These are phyloP conservation scores for Arthrinium phaeospermum DNA, from an alignment of 2,329 filamentous ascomycete genomes.

Conservation along the genomic window DNA sequence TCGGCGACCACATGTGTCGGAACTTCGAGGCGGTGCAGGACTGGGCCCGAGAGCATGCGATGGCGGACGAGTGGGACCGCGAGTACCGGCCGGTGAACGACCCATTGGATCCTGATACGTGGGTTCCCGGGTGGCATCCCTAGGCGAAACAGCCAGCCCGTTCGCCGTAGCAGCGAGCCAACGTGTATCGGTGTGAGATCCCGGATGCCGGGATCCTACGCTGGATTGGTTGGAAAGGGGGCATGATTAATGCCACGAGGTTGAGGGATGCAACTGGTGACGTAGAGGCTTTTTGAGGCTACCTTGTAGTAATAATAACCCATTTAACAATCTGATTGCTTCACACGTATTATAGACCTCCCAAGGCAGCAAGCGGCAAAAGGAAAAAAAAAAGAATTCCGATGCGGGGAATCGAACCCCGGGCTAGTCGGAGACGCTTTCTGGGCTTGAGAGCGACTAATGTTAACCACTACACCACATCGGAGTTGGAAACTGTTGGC, in stretches of 20 bases:
- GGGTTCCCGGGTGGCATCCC: background rate
- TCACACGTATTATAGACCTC: too few relatives aligned
- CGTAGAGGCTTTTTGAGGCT: too few relatives aligned
- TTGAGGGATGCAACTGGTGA: too few relatives aligned
- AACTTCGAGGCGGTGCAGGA: background rate
- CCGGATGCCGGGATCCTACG: too few relatives aligned
- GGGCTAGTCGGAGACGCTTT: conserved; percentile 30
- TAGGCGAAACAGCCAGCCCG: background rate
- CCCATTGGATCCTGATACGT: background rate
- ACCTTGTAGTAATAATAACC: too few relatives aligned
- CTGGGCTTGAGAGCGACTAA: conserved; percentile 40
- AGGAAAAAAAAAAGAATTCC: conserved; percentile 25
- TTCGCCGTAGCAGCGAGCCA: too few relatives aligned
- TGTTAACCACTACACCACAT: conserved; percentile 45
- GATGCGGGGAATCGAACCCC: conserved; percentile 39
- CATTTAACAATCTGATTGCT: too few relatives aligned
- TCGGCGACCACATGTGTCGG: background rate
- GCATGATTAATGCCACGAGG: too few relatives aligned
- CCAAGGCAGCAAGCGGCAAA: too few relatives aligned
- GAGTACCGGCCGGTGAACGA: background rate
- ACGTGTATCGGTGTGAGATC: too few relatives aligned
- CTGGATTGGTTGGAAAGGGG: too few relatives aligned
- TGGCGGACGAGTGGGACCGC: background rate
- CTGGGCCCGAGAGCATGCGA: background rate
- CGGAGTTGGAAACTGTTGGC: conserved; percentile 25